Conservation (phyloP, 768 basidiomycete genomes). For the Saitozyma sp. region DNA sequence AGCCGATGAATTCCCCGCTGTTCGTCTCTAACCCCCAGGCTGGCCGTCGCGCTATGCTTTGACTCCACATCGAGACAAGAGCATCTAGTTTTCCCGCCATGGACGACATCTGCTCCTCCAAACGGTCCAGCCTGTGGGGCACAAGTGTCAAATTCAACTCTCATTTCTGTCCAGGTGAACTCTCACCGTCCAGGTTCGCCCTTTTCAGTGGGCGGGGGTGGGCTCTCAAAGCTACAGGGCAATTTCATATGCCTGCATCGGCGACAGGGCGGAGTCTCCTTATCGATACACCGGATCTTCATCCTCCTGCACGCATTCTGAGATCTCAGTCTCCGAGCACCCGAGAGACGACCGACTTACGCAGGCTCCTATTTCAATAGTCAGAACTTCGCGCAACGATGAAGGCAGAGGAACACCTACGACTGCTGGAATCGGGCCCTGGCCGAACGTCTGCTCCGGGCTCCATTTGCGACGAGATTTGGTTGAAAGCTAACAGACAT, state of each 20-base stretch:
- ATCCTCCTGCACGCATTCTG: constrained; percentile 4
- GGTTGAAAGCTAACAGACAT: too few relatives aligned
- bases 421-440: too few relatives aligned
- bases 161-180: neutral
- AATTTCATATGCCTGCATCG: constrained; percentile 2
- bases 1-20: too few relatives aligned
- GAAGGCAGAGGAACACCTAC: too few relatives aligned
- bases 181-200: neutral
- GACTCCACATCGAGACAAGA: neutral
- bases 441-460: too few relatives aligned
- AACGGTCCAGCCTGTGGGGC: neutral
- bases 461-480: too few relatives aligned
- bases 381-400: too few relatives aligned
- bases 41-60: too few relatives aligned
- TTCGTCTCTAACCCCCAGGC: too few relatives aligned
- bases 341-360: too few relatives aligned
- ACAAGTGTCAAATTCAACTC: neutral
- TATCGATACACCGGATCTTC: constrained; percentile 4
- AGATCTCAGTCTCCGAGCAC: too few relatives aligned
- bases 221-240: neutral
- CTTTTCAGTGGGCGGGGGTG: neutral
- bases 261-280: constrained; percentile 1
- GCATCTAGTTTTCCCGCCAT: neutral
- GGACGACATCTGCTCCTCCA: constrained; percentile 1
- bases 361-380: too few relatives aligned